Conservation (phyloP, 1,284 basidiomycete genomes). For the Ceratobasidium papillatum region DNA sequence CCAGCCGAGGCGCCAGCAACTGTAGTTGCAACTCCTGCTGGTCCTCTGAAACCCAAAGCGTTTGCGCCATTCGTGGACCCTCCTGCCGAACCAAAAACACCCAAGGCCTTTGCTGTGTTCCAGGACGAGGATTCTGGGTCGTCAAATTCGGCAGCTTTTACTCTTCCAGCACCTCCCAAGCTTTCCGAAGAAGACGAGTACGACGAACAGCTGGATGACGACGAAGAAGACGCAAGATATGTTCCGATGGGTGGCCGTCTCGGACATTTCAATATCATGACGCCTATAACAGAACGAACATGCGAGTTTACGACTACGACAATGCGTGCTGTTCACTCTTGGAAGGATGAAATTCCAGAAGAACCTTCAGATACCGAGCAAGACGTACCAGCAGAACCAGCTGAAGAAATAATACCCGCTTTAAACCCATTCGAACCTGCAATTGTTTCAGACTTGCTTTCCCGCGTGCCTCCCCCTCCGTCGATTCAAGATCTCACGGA, state of each 20-base stretch:
- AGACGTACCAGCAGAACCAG: conserved; percentile 38
- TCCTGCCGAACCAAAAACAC: conserved; percentile 14
- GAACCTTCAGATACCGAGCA: conserved; percentile 46
- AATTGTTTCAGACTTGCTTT: conserved; percentile 72
- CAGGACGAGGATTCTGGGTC: conserved; percentile 50
- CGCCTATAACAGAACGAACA: conserved; percentile 93
- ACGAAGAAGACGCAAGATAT: conserved; percentile 52
- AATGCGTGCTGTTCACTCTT: conserved; percentile 21
- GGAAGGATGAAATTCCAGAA: conserved; percentile 45
- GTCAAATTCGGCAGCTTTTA: conserved; percentile 34
- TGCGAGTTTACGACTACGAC: conserved; percentile 77
- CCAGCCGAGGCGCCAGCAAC: conserved; percentile 21
- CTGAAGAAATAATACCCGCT: conserved; percentile 63
- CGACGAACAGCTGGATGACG: conserved; percentile 41
- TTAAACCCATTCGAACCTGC: conserved; percentile 85
- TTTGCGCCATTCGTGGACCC: conserved; percentile 40
- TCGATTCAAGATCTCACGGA: conserved; percentile 72
- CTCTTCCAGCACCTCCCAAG: conserved; percentile 50
- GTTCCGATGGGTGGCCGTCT: conserved; percentile 75
- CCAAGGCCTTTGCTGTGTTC: conserved; percentile 44
- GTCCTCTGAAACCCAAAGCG: conserved; percentile 32
- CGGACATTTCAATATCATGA: conserved; percentile 87
- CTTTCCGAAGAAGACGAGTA: conserved; percentile 47
- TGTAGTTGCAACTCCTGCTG: conserved; percentile 11
- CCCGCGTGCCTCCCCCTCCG: conserved; percentile 69